Base-by-base conservation (phyloP, 2,329 filamentous ascomycete species). In the Diplocarpon rosae region DNA sequence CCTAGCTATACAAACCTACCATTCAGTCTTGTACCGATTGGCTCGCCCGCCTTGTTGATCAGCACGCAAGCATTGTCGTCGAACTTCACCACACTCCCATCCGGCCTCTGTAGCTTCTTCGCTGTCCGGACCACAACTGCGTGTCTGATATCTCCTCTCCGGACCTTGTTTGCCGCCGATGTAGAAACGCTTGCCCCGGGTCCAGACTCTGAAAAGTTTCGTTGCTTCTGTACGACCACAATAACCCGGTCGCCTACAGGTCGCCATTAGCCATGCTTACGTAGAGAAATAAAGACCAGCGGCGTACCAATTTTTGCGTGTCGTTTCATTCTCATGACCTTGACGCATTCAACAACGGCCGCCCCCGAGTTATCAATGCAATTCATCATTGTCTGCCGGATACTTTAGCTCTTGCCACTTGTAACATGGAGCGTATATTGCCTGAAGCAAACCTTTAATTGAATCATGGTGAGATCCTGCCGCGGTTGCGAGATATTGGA, bases 281-380 rank as follows among this genome's bases (percentile, higher is more conserved):
- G 11, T 28, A 35, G n/a, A 27, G 24, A 37, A 14, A 9, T 8
- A 14, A n/a, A 32, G 7, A 32, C 12, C 24, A n/a, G 24, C 16
- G 37, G 53, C 74, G 59, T 75, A 95, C 89, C 92, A 61, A 98
- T 89, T 61, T 81, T 83, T 48, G 90, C 92, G 60, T 82, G 78
- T 56, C 80, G 73, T 71, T 95, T 94, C 70, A 90, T 92, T 62
- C 86, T 86, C 60, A 98, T 72, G 52, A 96, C 84, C 64, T 90
- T 83, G 64, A 84, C 85, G 70, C 92, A 98, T 71, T 98, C 92
- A 69, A 96, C 92, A 56, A 98, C 75, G 59, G 92, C 89, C 57
- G 92, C 92, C 64, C 92, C 92, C 54, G 92, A 96, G 73, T 63
- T 98, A 82, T 98, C 92, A 78, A 98, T 96, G 81, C 92, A 96